Conservation (phyloP, 768 basidiomycete species). For the Glaciozyma martinii region DNA sequence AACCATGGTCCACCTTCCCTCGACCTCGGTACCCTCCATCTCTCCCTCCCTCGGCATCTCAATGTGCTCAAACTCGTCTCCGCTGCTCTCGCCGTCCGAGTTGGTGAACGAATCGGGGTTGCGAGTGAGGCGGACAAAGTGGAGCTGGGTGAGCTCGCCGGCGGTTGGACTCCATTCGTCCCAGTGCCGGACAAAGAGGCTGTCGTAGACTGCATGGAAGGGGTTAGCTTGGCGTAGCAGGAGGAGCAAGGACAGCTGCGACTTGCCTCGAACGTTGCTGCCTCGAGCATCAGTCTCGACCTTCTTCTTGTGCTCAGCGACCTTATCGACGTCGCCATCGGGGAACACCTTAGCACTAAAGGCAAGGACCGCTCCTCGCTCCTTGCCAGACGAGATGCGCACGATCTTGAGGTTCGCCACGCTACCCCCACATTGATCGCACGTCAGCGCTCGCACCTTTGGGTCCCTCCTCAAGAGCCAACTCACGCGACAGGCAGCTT, state of each 20-base stretch:
- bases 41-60: constrained; percentile 4
- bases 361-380: constrained; percentile 54
- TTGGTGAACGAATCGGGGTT: constrained; percentile 35
- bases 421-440: constrained; percentile 1
- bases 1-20: not conserved
- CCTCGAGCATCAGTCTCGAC: constrained; percentile 58
- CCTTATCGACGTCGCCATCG: constrained; percentile 62
- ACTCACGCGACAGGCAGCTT: constrained; percentile 32
- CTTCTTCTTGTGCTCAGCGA: constrained; percentile 58
- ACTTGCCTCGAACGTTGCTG: constrained; percentile 37
- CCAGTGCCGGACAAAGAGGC: constrained; percentile 67
- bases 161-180: constrained; percentile 57
- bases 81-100: constrained; percentile 7
- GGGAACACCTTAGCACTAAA: constrained; percentile 78
- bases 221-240: not conserved
- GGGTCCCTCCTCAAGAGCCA: not conserved
- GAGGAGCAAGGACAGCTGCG: not conserved
- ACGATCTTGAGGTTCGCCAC: constrained; percentile 21
- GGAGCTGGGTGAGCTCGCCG: constrained; percentile 46
- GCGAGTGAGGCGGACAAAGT: constrained; percentile 54
- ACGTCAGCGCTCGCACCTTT: not conserved
- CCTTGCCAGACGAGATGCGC: constrained; percentile 35
- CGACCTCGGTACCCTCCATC: not conserved
- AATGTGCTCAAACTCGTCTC: constrained; percentile 25
- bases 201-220: constrained; percentile 52